Evolutionary conservation across 345 rosid species (phyloP).

Genomic region (Brassica cretica): DNA sequence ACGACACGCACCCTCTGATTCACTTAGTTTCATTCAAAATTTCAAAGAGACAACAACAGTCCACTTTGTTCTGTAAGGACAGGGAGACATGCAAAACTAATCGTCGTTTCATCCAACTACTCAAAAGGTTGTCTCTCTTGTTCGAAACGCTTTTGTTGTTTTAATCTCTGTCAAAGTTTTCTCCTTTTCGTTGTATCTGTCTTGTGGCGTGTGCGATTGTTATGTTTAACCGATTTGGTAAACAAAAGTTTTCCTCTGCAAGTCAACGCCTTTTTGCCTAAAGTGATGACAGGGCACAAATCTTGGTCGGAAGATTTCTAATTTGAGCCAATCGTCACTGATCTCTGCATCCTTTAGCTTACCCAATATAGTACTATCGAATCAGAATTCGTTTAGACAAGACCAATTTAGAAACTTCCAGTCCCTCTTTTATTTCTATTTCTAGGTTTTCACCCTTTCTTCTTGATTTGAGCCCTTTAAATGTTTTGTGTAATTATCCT

Average conservation of each 20-base stretch:
- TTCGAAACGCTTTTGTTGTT: background rate
- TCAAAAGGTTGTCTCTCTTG: background rate
- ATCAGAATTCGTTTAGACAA: constrained; percentile 16
- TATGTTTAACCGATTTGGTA: constrained; percentile 26
- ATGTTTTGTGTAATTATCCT: background rate
- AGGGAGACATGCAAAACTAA: background rate
- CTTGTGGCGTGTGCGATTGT: constrained; percentile 33
- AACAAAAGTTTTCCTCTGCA: background rate
- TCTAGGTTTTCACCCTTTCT: background rate
- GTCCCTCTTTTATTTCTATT: constrained; percentile 9
- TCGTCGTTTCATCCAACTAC: background rate
- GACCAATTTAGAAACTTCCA: constrained; percentile 26
- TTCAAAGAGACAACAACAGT: background rate
- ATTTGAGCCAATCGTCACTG: constrained; percentile 20
- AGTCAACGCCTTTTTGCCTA: constrained; percentile 42
- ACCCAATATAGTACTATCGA: constrained; percentile 37
- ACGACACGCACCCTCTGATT: constrained; percentile 22
- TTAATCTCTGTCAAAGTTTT: background rate
- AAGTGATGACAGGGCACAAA: constrained; percentile 13
- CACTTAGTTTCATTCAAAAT: background rate
- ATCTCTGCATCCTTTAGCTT: constrained; percentile 27
- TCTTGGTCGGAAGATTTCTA: constrained; percentile 42
- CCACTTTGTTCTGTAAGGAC: constrained; percentile 10
- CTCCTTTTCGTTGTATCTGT: constrained; percentile 14
- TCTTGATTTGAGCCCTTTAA: background rate